phyloP scores from a whole-genome alignment of 2,329 filamentous ascomycete genomes.

The Penicillium sp. region DNA sequence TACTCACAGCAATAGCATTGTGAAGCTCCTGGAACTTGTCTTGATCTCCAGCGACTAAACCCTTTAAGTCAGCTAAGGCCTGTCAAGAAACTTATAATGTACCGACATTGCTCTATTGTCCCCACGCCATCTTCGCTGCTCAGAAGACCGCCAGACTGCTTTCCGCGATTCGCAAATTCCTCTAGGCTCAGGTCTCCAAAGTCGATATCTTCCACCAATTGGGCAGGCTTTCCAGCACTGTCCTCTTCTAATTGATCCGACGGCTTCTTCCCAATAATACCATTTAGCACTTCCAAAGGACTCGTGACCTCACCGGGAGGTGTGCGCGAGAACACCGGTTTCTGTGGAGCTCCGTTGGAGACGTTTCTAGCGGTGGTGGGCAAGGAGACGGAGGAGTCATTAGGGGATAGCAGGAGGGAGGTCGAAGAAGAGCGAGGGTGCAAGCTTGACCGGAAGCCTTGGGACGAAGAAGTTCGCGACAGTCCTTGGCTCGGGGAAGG shows the following conservation, averaged over 20 bases:
- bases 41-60: slow-evolving; percentile 70
- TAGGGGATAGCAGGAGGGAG: slow-evolving; percentile 67
- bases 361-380: slow-evolving; percentile 57
- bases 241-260: slow-evolving; percentile 15
- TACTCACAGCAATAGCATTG: slow-evolving; percentile 63
- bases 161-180: slow-evolving; percentile 55
- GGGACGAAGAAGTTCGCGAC: slow-evolving; percentile 64
- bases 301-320: slow-evolving; percentile 59
- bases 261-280: slow-evolving; percentile 49
- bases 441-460: slow-evolving; percentile 64
- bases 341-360: slow-evolving; percentile 66
- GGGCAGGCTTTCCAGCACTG: slow-evolving; percentile 30
- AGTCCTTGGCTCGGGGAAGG: slow-evolving; percentile 68
- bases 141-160: slow-evolving; percentile 25
- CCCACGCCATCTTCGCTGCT: slow-evolving; percentile 48
- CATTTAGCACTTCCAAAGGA: slow-evolving; percentile 66
- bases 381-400: slow-evolving; percentile 73
- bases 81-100: slow-evolving; percentile 1
- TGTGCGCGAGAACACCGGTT: slow-evolving; percentile 48
- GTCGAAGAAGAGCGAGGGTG: slow-evolving; percentile 72
- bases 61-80: slow-evolving; percentile 13
- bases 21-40: slow-evolving; percentile 87
- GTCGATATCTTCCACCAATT: slow-evolving; percentile 64
- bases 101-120: slow-evolving; percentile 68
- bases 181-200: slow-evolving; percentile 75